A percentile compares a stretch with the other conserved stretches of the same genome.
These are phyloP conservation scores for Puccinia polysora DNA, from an alignment of 1,284 basidiomycete species.

Conservation along the genomic window DNA sequence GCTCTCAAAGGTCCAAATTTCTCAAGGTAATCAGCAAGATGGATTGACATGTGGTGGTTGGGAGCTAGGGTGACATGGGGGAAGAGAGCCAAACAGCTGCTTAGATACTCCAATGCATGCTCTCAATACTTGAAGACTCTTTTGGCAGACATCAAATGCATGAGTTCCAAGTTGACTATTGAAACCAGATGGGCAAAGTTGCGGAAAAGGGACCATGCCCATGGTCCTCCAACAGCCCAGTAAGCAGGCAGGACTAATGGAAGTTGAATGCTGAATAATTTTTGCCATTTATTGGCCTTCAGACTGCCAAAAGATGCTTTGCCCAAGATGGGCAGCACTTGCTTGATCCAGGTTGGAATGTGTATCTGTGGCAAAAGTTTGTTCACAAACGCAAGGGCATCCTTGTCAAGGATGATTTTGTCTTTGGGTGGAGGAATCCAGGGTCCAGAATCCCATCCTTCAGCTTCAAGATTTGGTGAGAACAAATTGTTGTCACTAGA, in stretches of 20 bases:
- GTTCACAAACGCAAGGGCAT: background rate
- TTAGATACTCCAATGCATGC: constrained; percentile 8
- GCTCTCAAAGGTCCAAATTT: constrained; percentile 23
- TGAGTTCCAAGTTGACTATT: constrained; percentile 27
- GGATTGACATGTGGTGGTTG: constrained; percentile 40
- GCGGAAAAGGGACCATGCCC: constrained; percentile 1
- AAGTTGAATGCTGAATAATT: constrained; percentile 34
- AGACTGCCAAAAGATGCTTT: constrained; percentile 41
- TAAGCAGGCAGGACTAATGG: constrained; percentile 18
- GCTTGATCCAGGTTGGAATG: constrained; percentile 31
- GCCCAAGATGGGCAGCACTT: constrained; percentile 25
- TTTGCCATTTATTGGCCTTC: constrained; percentile 46
- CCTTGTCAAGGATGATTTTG: constrained; percentile 32
- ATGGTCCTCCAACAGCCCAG: background rate
- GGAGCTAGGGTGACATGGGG: constrained; percentile 16
- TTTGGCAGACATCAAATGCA: background rate
- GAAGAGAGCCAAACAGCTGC: constrained; percentile 26
- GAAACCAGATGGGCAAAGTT: constrained; percentile 38
- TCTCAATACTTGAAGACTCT: constrained; percentile 16
- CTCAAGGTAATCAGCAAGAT: constrained; percentile 36
- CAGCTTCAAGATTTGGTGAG: background rate
- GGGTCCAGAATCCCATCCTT: constrained; percentile 16
- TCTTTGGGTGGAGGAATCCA: constrained; percentile 13
- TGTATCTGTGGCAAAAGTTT: constrained; percentile 11
- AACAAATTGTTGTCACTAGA: constrained; percentile 10